phyloP scores from a whole-genome alignment of 2,329 filamentous ascomycete species.

The Hymenoscyphus fructigenus region DNA sequence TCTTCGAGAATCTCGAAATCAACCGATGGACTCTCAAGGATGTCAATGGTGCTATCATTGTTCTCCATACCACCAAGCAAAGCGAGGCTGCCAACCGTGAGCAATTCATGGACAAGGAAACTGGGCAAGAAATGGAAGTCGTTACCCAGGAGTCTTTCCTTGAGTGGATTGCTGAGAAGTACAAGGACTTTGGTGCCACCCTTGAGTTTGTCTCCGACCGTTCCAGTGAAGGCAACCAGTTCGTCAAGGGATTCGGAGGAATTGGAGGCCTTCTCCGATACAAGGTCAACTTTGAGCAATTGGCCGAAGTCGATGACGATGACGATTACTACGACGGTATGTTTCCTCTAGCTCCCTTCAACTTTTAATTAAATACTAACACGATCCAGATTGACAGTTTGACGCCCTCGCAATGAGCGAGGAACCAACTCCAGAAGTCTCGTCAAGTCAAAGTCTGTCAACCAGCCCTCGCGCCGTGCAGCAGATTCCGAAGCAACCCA shows the following conservation, averaged over 20 bases:
- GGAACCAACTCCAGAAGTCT: slow-evolving; percentile 70
- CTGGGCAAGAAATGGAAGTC: slow-evolving; percentile 96
- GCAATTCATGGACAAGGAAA: slow-evolving; percentile 92
- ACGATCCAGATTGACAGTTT: slow-evolving; percentile 75
- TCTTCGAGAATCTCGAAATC: slow-evolving; percentile 96
- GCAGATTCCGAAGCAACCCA: slow-evolving; percentile 45
- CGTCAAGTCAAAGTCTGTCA: slow-evolving; percentile 43
- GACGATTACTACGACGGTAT: slow-evolving; percentile 84
- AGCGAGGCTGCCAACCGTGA: slow-evolving; percentile 75
- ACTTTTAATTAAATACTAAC: slow-evolving; percentile 16
- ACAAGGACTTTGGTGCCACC: slow-evolving; percentile 94
- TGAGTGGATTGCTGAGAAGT: slow-evolving; percentile 99
- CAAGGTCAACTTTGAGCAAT: slow-evolving; percentile 99
- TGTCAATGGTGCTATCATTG: slow-evolving; percentile 66
- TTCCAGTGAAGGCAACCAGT: slow-evolving; percentile 98
- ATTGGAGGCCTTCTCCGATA: slow-evolving; percentile 97
- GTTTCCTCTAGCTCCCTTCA: slow-evolving; percentile 2
- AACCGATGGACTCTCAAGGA: slow-evolving; percentile 89
- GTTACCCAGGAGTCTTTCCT: slow-evolving; percentile 86
- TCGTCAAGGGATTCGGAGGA: slow-evolving; percentile 98
- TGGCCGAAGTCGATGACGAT: slow-evolving; percentile 86
- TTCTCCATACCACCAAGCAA: slow-evolving; percentile 85
- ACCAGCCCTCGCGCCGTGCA: slow-evolving; percentile 43
- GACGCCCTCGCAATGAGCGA: slow-evolving; percentile 84
- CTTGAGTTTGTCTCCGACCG: slow-evolving; percentile 97